Evolutionary conservation across 202 grass and related monocot genomes (phyloP).

Genomic region (Schoenoplectus triqueter): DNA sequence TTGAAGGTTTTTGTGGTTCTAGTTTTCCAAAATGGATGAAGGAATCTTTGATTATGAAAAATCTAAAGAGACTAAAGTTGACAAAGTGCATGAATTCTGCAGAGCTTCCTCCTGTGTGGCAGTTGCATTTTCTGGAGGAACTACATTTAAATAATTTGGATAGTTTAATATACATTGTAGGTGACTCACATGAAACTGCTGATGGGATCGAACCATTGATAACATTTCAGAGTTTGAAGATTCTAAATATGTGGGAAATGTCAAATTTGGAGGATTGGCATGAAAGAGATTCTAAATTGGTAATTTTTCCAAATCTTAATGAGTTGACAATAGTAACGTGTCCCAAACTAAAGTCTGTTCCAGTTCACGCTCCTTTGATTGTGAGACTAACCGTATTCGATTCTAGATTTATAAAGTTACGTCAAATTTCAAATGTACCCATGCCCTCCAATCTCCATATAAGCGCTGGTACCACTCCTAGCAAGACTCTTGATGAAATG

Average conservation of each 20-base stretch:
- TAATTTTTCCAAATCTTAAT: no score
- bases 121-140: neutral
- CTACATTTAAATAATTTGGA: neutral
- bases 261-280: no score
- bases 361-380: neutral
- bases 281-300: no score
- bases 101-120: neutral
- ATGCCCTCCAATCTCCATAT: no score
- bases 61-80: neutral
- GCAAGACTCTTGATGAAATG: no score
- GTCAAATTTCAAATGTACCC: no score
- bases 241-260: neutral
- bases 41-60: neutral
- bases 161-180: neutral
- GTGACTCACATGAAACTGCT: neutral
- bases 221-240: slow-evolving; percentile 21
- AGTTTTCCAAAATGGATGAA: slow-evolving; percentile 37
- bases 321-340: no score
- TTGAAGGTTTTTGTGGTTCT: neutral
- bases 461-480: no score
- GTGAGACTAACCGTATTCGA: no score
- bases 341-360: no score
- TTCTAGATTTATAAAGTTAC: no score
- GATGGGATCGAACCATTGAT: neutral
- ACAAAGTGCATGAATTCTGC: neutral